These are phyloP conservation scores for Boletus tomentosulus DNA, from an alignment of 768 basidiomycete species.

Conservation along the genomic window DNA sequence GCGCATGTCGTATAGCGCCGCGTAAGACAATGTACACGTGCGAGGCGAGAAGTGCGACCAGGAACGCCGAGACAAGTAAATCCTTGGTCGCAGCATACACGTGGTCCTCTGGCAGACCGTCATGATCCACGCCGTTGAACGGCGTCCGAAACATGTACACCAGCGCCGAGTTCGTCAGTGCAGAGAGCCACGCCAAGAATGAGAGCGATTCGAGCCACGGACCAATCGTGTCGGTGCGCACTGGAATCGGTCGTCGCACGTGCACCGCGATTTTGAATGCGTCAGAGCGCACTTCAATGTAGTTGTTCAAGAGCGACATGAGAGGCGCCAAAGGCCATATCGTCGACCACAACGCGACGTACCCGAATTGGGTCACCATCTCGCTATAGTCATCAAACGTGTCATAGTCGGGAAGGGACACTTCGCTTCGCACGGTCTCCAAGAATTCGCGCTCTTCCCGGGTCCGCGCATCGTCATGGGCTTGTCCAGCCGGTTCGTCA, in stretches of 20 bases:
- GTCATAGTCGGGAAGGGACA: conserved; percentile 74
- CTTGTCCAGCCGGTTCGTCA: conserved; percentile 43
- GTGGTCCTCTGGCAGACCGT: conserved; percentile 10
- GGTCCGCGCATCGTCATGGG: conserved; percentile 29
- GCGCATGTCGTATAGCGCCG: conserved; percentile 56
- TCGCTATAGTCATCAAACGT: conserved; percentile 89
- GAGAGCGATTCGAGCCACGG: conserved; percentile 90
- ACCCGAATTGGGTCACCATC: conserved; percentile 96
- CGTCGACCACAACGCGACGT: conserved; percentile 86
- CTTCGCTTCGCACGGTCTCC: conserved; percentile 72
- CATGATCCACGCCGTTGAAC: conserved; percentile 13
- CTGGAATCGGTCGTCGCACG: conserved; percentile 76
- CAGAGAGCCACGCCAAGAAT: conserved; percentile 86
- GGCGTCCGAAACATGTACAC: conserved; percentile 82
- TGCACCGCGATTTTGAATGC: conserved; percentile 94
- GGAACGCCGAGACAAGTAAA: conserved; percentile 56
- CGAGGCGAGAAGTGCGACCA: conserved; percentile 78
- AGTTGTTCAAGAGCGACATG: conserved; percentile 89
- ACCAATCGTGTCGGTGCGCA: conserved; percentile 87
- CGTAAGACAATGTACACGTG: conserved; percentile 79
- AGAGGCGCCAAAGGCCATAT: conserved; percentile 92
- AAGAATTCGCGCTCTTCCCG: conserved; percentile 76
- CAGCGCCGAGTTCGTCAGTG: conserved; percentile 84
- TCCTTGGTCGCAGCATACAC: conserved; percentile 40
- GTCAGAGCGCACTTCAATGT: conserved; percentile 87